These are phyloP conservation scores for Choanephora cucurbitarum DNA, from an alignment of 371 early-diverging fungal species.

Conservation along the genomic window DNA sequence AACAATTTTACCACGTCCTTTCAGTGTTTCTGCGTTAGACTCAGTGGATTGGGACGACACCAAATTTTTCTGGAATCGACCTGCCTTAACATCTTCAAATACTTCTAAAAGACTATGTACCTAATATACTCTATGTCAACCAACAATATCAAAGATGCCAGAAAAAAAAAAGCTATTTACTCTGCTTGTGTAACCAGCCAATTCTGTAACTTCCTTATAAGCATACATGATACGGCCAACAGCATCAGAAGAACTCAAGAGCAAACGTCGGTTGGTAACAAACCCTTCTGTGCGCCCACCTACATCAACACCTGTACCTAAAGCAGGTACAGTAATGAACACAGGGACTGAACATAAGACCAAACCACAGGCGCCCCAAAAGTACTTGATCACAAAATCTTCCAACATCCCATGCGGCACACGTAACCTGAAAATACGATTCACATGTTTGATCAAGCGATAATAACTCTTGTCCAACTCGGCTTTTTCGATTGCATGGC, in stretches of 20 bases:
- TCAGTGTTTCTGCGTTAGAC: constrained; percentile 57
- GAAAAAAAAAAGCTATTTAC: constrained; percentile 44
- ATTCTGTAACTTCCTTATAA: constrained; percentile 86
- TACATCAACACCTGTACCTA: constrained; percentile 33
- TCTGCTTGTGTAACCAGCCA: constrained; percentile 91
- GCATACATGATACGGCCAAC: constrained; percentile 91
- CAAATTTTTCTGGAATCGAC: constrained; percentile 66
- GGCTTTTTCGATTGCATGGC: constrained; percentile 75
- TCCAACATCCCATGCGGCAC: constrained; percentile 89
- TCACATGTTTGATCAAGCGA: constrained; percentile 79
- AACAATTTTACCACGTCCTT: constrained; percentile 70
- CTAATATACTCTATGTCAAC: no score
- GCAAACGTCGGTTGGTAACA: constrained; percentile 86
- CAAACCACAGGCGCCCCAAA: constrained; percentile 94
- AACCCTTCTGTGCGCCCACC: constrained; percentile 72
- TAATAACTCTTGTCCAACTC: constrained; percentile 77
- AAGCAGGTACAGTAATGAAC: constrained; percentile 71
- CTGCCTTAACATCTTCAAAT: constrained; percentile 79
- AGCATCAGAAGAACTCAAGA: constrained; percentile 85
- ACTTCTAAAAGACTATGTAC: constrained; percentile 75
- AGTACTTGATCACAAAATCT: constrained; percentile 91
- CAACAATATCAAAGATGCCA: no score
- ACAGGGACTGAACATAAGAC: constrained; percentile 90
- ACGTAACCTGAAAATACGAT: constrained; percentile 75
- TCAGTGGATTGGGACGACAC: constrained; percentile 63